Conservation (phyloP, 768 basidiomycete species). For the Boletus huronensis region DNA sequence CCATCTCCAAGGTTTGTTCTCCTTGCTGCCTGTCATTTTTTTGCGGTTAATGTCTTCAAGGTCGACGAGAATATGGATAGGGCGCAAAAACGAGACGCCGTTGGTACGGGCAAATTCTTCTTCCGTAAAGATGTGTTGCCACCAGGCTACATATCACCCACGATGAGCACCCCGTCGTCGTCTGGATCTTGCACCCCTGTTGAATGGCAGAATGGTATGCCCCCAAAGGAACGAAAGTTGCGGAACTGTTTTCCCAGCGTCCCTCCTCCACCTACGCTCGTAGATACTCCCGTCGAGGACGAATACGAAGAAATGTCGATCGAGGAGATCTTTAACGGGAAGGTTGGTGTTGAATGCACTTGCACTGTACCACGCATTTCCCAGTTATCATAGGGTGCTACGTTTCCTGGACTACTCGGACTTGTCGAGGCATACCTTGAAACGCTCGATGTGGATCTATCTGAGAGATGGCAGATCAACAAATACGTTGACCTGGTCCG, state of each 20-base stretch:
- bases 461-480: constrained; percentile 58
- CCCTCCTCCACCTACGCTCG: constrained; percentile 44
- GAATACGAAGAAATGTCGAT: constrained; percentile 94
- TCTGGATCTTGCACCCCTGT: constrained; percentile 39
- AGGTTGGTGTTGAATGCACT: constrained; percentile 42
- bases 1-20: constrained; percentile 81
- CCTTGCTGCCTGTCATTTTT: neutral
- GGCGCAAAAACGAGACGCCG: constrained; percentile 83
- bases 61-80: constrained; percentile 96
- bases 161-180: constrained; percentile 43
- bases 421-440: constrained; percentile 83
- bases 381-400: constrained; percentile 42
- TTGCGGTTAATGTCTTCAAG: constrained; percentile 38
- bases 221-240: constrained; percentile 60
- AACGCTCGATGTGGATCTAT: constrained; percentile 71
- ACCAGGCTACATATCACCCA: constrained; percentile 36
- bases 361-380: neutral
- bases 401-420: constrained; percentile 78
- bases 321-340: constrained; percentile 93
- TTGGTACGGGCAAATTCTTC: constrained; percentile 70
- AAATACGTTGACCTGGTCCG: constrained; percentile 80
- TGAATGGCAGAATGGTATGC: constrained; percentile 31
- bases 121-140: constrained; percentile 88
- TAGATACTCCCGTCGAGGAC: constrained; percentile 59
- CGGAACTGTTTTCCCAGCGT: constrained; percentile 68